Percentiles rank a stretch among this genome's conserved stretches.
Conservation (phyloP, 2,329 filamentous ascomycete species). For the Coniella vitis region DNA sequence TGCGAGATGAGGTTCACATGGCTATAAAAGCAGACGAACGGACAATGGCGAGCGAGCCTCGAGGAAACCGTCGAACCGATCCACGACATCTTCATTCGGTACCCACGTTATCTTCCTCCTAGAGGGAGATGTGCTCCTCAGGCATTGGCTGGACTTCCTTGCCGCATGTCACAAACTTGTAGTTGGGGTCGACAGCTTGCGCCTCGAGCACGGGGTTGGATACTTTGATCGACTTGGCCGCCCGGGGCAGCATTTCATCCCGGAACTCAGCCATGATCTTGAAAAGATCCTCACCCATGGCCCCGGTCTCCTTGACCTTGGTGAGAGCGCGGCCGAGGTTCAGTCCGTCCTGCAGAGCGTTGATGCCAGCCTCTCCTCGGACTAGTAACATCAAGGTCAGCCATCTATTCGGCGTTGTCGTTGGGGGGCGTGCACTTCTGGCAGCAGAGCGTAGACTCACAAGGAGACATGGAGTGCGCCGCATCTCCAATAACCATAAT, state of each 20-base stretch:
- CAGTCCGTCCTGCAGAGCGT: constrained; percentile 34
- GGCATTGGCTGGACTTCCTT: constrained; percentile 1
- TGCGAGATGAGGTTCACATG: no score
- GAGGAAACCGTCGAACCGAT: no score
- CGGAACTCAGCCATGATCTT: constrained; percentile 2
- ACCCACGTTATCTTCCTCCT: no score
- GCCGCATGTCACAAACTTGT: constrained; percentile 5
- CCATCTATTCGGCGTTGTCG: no score
- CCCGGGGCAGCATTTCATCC: constrained; percentile 6
- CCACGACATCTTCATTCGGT: no score
- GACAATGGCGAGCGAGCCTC: no score
- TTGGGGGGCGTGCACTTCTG: no score
- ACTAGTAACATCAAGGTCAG: no score
- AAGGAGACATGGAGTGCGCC: constrained; percentile 27
- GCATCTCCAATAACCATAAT: constrained; percentile 38
- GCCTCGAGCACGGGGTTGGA: constrained; percentile 6
- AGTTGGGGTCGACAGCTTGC: background rate
- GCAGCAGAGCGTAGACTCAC: constrained; percentile 24
- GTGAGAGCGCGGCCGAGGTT: constrained; percentile 14
- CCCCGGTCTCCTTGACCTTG: background rate
- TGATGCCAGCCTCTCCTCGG: constrained; percentile 41
- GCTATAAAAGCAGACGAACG: no score
- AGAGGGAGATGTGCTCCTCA: constrained; percentile 1
- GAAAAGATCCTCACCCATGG: background rate
- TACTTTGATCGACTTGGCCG: background rate